phyloP scores from a whole-genome alignment of 768 basidiomycete species.

The Boletus edulis region DNA sequence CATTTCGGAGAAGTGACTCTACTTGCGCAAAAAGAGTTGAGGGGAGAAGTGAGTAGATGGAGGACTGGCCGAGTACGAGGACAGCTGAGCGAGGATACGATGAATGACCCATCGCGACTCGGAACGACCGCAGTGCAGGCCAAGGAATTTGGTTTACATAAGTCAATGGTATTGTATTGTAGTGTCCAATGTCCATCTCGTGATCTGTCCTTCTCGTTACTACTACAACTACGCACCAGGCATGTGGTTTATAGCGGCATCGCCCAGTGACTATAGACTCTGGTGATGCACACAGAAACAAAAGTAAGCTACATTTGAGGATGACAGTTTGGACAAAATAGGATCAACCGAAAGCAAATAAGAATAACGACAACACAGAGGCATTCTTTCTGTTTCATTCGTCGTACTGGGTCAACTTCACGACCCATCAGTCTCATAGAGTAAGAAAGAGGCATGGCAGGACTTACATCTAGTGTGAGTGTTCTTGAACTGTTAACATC shows the following conservation, averaged over 20 bases:
- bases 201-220: too few relatives aligned
- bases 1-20: conserved; percentile 63
- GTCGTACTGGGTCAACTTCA: conserved; percentile 29
- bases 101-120: conserved; percentile 20
- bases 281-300: too few relatives aligned
- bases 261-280: too few relatives aligned
- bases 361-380: conserved; percentile 16
- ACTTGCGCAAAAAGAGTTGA: conserved; percentile 72
- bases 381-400: conserved; percentile 16
- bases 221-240: too few relatives aligned
- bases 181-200: too few relatives aligned
- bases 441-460: background rate
- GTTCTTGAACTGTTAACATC: conserved; percentile 90
- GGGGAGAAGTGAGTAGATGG: conserved; percentile 64
- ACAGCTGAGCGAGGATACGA: conserved; percentile 67
- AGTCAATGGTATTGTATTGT: background rate
- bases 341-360: conserved; percentile 22
- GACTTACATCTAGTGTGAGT: conserved; percentile 81
- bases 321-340: background rate
- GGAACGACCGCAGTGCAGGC: background rate
- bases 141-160: conserved; percentile 14
- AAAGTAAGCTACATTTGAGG: background rate
- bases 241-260: too few relatives aligned
- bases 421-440: conserved; percentile 5
- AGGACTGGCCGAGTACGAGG: conserved; percentile 59